Percentiles rank a stretch among this genome's conserved stretches.
These are phyloP conservation scores for Aspergillus novoparasiticus DNA, from an alignment of 2,329 filamentous ascomycete species.

Conservation along the genomic window DNA sequence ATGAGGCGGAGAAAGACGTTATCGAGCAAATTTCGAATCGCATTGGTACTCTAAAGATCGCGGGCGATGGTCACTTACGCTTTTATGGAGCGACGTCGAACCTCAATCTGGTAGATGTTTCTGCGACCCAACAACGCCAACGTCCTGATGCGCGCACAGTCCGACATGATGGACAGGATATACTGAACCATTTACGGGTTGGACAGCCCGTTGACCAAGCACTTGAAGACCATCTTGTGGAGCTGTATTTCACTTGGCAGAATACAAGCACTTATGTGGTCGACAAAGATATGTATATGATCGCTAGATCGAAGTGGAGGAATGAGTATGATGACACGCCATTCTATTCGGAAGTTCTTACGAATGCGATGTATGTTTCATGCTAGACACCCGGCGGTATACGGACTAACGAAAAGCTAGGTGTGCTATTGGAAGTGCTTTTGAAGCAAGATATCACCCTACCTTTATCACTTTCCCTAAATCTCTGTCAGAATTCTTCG, in stretches of 20 bases:
- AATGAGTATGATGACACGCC: constrained; percentile 42
- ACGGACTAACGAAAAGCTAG: constrained; percentile 23
- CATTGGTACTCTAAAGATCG: constrained; percentile 48
- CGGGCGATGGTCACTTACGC: constrained; percentile 46
- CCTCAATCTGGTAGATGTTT: constrained; percentile 45
- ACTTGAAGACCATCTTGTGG: constrained; percentile 48
- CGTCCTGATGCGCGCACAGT: constrained; percentile 43
- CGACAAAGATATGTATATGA: constrained; percentile 46
- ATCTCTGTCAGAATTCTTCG: constrained; percentile 40
- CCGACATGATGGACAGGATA: constrained; percentile 43
- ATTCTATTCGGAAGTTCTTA: constrained; percentile 45
- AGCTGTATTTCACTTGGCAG: constrained; percentile 53
- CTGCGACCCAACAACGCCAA: constrained; percentile 36
- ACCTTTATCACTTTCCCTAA: constrained; percentile 45
- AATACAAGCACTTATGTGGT: constrained; percentile 51
- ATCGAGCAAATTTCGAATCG: constrained; percentile 48
- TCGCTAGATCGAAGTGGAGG: constrained; percentile 38
- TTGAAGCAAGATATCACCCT: constrained; percentile 48
- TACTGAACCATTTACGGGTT: constrained; percentile 45
- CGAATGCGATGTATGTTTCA: constrained; percentile 40
- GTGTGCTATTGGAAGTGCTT: constrained; percentile 47
- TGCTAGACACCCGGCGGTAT: not conserved
- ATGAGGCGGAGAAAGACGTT: constrained; percentile 44
- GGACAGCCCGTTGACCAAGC: constrained; percentile 43
- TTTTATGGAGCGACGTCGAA: constrained; percentile 52